Conservation (phyloP, 108 stramenopile genomes). For the Pseudonitzschia delicatissima region DNA sequence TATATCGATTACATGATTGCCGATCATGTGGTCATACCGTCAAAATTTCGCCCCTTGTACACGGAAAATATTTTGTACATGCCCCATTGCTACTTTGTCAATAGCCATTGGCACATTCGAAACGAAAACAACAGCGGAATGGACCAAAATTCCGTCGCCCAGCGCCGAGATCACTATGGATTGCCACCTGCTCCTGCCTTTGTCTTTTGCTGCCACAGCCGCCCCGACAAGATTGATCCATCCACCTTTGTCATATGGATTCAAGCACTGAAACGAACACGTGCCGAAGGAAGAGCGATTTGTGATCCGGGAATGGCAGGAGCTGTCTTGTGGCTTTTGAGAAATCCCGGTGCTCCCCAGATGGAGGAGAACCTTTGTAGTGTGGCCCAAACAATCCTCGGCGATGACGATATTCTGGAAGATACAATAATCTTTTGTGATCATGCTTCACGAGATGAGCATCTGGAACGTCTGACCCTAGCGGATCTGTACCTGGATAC, state of each 20-base stretch:
- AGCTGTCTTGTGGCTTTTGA: constrained; percentile 75
- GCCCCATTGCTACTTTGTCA: constrained; percentile 89
- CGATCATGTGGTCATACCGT: constrained; percentile 61
- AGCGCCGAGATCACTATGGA: constrained; percentile 52
- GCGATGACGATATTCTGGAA: constrained; percentile 35
- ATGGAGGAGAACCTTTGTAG: constrained; percentile 65
- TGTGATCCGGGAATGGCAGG: constrained; percentile 8
- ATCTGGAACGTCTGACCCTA: constrained; percentile 63
- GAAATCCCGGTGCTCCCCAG: constrained; percentile 70
- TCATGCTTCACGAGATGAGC: constrained; percentile 66
- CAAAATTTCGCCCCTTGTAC: constrained; percentile 55
- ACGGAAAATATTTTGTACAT: constrained; percentile 64
- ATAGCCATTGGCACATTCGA: constrained; percentile 62
- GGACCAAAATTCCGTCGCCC: background rate
- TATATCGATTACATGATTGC: constrained; percentile 70
- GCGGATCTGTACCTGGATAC: constrained; percentile 89
- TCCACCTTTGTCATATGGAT: constrained; percentile 73
- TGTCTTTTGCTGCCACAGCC: constrained; percentile 84
- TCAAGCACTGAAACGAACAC: constrained; percentile 49
- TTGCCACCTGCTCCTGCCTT: constrained; percentile 54
- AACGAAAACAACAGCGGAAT: background rate
- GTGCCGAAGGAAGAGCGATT: constrained; percentile 9
- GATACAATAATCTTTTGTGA: constrained; percentile 63
- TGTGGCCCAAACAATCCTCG: constrained; percentile 42
- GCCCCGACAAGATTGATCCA: constrained; percentile 88